phyloP scores from a whole-genome alignment of 2,329 filamentous ascomycete species.

The Apiospora marii region DNA sequence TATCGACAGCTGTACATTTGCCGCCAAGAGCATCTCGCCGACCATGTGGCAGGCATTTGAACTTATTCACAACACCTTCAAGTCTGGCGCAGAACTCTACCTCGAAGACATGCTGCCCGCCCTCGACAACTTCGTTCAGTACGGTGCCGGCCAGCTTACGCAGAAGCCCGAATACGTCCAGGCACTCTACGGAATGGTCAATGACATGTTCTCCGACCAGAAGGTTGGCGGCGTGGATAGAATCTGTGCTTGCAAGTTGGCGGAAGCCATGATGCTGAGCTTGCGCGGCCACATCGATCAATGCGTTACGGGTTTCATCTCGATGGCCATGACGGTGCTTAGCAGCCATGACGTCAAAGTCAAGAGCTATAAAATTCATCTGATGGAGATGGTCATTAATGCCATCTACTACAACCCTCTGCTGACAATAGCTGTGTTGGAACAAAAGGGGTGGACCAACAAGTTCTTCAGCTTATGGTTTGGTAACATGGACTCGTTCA shows the following conservation, averaged over 20 bases:
- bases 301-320: conserved; percentile 87
- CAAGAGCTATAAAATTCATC: conserved; percentile 92
- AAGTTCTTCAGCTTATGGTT: conserved; percentile 99
- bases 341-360: conserved; percentile 80
- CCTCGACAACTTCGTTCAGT: conserved; percentile 96
- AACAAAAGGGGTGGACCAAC: conserved; percentile 93
- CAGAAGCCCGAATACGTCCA: conserved; percentile 88
- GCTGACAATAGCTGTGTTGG: conserved; percentile 85
- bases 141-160: conserved; percentile 80
- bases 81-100: conserved; percentile 94
- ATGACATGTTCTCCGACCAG: conserved; percentile 90
- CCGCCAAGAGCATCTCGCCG: conserved; percentile 91
- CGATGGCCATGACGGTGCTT: conserved; percentile 86
- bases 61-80: conserved; percentile 95
- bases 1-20: conserved; percentile 98
- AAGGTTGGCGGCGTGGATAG: conserved; percentile 94
- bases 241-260: conserved; percentile 97
- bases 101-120: conserved; percentile 98
- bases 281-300: conserved; percentile 88
- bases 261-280: conserved; percentile 96
- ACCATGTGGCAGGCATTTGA: conserved; percentile 99
- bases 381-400: conserved; percentile 99
- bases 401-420: conserved; percentile 96
- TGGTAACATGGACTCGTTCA: conserved; percentile 92
- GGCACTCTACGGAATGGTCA: conserved; percentile 91